Base-by-base conservation (phyloP, 768 basidiomycete species). In the Dendrothele bispora region DNA sequence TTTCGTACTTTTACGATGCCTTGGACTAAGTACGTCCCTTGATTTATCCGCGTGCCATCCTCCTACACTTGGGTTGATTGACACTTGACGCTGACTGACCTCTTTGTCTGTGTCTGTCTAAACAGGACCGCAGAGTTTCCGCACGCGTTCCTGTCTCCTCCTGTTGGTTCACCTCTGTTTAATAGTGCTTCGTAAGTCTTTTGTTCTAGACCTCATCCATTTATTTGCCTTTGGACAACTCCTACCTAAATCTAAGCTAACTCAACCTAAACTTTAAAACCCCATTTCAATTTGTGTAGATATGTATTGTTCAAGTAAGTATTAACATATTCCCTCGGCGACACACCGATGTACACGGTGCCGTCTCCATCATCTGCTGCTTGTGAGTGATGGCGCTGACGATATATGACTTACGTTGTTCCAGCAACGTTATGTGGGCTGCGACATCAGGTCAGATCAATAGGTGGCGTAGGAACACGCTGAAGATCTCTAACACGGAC, bases 361-460 rank as follows among this genome's bases (percentile, higher is more conserved):
- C n/a, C n/a, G n/a, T n/a, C n/a, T n/a, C n/a, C n/a, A n/a, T n/a
- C n/a, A n/a, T n/a, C n/a, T n/a, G n/a, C n/a, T n/a, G n/a, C 35
- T 38, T 48, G 80, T 75, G 81, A 85, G 74, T 86, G 86, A 6
- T 87, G 86, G 3, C 68, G 79, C 41, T 88, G 87, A 65, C 88
- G 88, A 56, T 88, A 87, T 60, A 85, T 88, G 86, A 80, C 82
- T 50, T 39, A 72, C 40, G 7, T n/a, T 11, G 39, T 57, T 50
- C 0, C 42, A 72, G 71, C 63, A 74, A 82, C 55, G 79, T 87
- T 39, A 72, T 87, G 50, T 87, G 85, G 85, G 65, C 74, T 15
- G 84, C 84, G 3, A 84, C 79, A 0, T 78, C 82, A 2, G 67
- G 75, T 1, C 84, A 86, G 59, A 78, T 87, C 57, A 86, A 87